These are phyloP conservation scores for Lentinula aciculospora DNA, from an alignment of 768 basidiomycete species.

Conservation along the genomic window DNA sequence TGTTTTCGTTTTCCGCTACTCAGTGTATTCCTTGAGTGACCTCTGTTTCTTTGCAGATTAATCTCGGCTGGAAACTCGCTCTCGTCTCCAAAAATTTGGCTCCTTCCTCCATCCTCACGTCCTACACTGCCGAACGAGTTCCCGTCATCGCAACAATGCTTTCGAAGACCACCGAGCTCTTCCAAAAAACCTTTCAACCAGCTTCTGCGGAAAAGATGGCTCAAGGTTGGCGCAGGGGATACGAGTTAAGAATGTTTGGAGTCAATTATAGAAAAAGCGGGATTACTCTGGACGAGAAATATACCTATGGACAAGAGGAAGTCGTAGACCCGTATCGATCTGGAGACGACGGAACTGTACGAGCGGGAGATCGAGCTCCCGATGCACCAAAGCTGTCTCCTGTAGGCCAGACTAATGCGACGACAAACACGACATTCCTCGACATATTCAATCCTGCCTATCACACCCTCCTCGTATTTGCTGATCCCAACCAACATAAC, in stretches of 20 bases:
- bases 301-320: background rate
- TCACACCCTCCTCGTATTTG: slow-evolving; percentile 39
- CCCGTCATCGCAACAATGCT: slow-evolving; percentile 26
- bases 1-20: background rate
- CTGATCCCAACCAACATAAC: slow-evolving; percentile 15
- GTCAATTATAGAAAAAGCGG: slow-evolving; percentile 21
- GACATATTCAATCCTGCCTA: slow-evolving; percentile 24
- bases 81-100: slow-evolving; percentile 19
- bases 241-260: slow-evolving; percentile 17
- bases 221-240: slow-evolving; percentile 8
- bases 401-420: slow-evolving; percentile 8
- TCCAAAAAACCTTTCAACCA: background rate
- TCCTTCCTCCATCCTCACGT: slow-evolving; percentile 14
- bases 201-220: background rate
- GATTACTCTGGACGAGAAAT: slow-evolving; percentile 18
- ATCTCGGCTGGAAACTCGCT: slow-evolving; percentile 26
- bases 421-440: slow-evolving; percentile 25
- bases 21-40: background rate
- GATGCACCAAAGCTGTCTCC: slow-evolving; percentile 31
- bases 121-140: slow-evolving; percentile 21
- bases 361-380: slow-evolving; percentile 40
- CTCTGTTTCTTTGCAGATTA: slow-evolving; percentile 14
- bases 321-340: slow-evolving; percentile 17
- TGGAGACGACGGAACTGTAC: slow-evolving; percentile 18
- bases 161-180: slow-evolving; percentile 17